These are phyloP conservation scores for Lenzites betulinus DNA, from an alignment of 768 basidiomycete genomes.

Conservation along the genomic window DNA sequence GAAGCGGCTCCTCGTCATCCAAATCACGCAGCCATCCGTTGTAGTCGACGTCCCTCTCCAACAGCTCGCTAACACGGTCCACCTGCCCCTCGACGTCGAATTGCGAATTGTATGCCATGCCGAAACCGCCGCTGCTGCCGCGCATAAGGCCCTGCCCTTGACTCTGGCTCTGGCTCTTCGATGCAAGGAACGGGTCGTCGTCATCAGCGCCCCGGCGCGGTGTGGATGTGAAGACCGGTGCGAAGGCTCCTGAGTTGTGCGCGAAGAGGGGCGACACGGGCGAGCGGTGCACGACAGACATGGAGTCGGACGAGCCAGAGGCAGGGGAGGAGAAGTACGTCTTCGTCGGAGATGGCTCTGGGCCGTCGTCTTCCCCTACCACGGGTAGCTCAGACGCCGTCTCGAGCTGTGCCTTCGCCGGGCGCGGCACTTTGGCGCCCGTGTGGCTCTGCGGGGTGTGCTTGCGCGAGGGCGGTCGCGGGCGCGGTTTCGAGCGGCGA, in stretches of 20 bases:
- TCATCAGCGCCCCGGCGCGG: slow-evolving; percentile 28
- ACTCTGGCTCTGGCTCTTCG: slow-evolving; percentile 1
- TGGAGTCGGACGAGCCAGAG: slow-evolving; percentile 32
- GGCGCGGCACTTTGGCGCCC: background rate
- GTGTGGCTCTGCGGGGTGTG: slow-evolving; percentile 15
- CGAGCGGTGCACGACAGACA: slow-evolving; percentile 31
- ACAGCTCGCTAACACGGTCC: slow-evolving; percentile 52
- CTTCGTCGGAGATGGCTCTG: slow-evolving; percentile 35
- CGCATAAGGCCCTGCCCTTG: slow-evolving; percentile 16
- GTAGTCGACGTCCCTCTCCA: slow-evolving; percentile 62
- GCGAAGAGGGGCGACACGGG: slow-evolving; percentile 39
- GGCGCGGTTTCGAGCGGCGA: slow-evolving; percentile 36
- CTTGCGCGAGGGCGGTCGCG: slow-evolving; percentile 34
- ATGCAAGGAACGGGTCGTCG: slow-evolving; percentile 13
- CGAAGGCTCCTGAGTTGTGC: slow-evolving; percentile 38
- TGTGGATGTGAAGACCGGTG: slow-evolving; percentile 41
- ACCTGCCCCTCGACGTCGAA: slow-evolving; percentile 58
- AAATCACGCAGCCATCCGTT: slow-evolving; percentile 52
- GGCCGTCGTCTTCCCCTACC: slow-evolving; percentile 8
- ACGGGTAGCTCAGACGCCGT: slow-evolving; percentile 14
- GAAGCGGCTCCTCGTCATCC: slow-evolving; percentile 25
- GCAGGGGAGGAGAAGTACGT: slow-evolving; percentile 42
- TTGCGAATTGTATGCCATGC: slow-evolving; percentile 56
- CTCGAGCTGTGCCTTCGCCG: slow-evolving; percentile 1
- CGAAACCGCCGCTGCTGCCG: slow-evolving; percentile 34